Base-by-base conservation (phyloP, 768 basidiomycete genomes). In the Collybia mongolica region DNA sequence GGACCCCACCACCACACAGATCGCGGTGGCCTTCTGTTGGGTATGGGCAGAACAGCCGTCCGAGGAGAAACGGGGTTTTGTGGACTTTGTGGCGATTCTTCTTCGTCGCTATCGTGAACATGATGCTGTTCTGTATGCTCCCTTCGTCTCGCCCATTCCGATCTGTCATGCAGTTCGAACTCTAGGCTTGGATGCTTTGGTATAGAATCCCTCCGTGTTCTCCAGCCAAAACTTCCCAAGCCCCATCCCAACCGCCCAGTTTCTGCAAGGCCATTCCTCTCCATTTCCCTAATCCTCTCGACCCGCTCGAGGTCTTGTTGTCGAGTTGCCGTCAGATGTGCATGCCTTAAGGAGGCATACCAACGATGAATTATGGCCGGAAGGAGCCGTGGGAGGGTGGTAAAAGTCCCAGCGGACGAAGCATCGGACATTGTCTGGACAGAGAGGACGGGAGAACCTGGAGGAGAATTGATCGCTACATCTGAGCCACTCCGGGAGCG, bases 1-100 rank as follows among this genome's bases (percentile, higher is more conserved):
- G 90, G 88, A 0, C 87, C 86, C 88, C 88, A 90, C 84, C 88
- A 89, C 83, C 83, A 90, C 52, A 88, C 54, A 5, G 86, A 87
- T 43, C 47, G 54, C 1, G 65, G 61, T 17, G 54, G 58, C 41
- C 50, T 59, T 32, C 6, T 9, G 32, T 32, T 3, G 32, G 32
- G 32, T 9, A 32, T 3, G 32, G 32, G 32, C 5, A 6, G 32
- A 14, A 3, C 11, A 11, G 26, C 5, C 26, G 26, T 28, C 26
- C 11, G 32, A 14, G 11, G 32, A 14, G 32, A 9, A 32, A 12
- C 32, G 14, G 32, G 32, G 11, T 32, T 32, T 32, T 6, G 32
- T 14, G 32, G 7, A 12, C 11, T 32, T 32, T 28, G 24, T 18
- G 35, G 44, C n/a, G 43, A 35, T 43, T 46, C 47, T 5, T 52